Base-by-base conservation (phyloP, 345 rosid species). In the Citrus cavaleriei region DNA sequence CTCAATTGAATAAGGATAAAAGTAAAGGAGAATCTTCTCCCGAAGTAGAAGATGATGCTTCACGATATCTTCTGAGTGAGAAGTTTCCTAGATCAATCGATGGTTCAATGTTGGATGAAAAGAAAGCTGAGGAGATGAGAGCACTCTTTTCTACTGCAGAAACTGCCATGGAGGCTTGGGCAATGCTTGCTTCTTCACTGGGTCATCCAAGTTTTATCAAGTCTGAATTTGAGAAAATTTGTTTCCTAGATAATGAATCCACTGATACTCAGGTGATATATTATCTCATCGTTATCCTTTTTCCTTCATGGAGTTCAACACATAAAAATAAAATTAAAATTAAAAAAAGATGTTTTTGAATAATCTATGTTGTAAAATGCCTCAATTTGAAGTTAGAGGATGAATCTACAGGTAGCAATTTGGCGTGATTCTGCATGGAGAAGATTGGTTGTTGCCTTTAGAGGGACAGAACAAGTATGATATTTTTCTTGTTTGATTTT, bases 121-220 rank as follows among this genome's bases (percentile, higher is more conserved):
- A 89, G 82, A 89, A 87, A 76, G 82, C 92, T n/a, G 93, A 93
- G 85, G 97, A 93, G 89, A 95, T 95, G 98, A 93, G 80, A 85
- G 81, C 81, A 76, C 93, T 95, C 25, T 95, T 95, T 83, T 87
- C 89, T 61, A 88, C 86, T 25, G 99, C 98, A 78, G 99, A 95
- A 84, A 93, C 88, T 89, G 99, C 99, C 57, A 93, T 95, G 97
- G 98, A 95, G 83, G 99, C 99, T 70, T 95, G 99, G 99, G 99
- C 99, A 68, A 90, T 95, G 99, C 96, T 95, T 80, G 95, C 99
- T 78, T 89, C 95, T 83, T 89, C 99, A 59, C 70, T 93, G 65
- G 99, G 99, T 78, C 98, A 93, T 84, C 92, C 99, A 72, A 95
- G 97, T 87, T 92, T 95, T 75, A 91, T 95, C 67, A 93, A 90